These are phyloP conservation scores for Phytophthora citrophthora DNA, from an alignment of 352 stramenopile species.

Conservation along the genomic window DNA sequence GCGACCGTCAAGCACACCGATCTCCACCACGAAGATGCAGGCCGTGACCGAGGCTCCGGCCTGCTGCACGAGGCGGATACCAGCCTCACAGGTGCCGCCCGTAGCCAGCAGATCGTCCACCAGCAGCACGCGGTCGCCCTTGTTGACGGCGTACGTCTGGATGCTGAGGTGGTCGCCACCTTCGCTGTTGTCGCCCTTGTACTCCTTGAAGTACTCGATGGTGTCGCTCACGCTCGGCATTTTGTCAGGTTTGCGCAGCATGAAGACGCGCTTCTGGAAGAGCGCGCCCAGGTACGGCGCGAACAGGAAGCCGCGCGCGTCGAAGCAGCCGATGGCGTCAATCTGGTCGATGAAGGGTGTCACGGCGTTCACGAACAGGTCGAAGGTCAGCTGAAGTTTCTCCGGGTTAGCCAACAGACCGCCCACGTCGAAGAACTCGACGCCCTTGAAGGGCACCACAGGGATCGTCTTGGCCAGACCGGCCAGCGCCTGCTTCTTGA, in stretches of 20 bases:
- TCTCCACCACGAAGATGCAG: constrained; percentile 96
- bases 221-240: constrained; percentile 95
- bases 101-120: constrained; percentile 98
- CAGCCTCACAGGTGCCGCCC: constrained; percentile 93
- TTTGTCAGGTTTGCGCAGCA: constrained; percentile 98
- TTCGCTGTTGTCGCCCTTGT: constrained; percentile 86
- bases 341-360: constrained; percentile 60
- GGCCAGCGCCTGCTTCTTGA: constrained; percentile 57
- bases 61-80: constrained; percentile 88
- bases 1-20: constrained; percentile 71
- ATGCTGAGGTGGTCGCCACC: constrained; percentile 90
- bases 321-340: constrained; percentile 92
- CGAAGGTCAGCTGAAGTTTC: constrained; percentile 92
- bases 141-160: constrained; percentile 74
- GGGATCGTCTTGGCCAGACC: constrained; percentile 90
- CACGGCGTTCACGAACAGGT: constrained; percentile 90
- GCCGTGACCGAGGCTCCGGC: constrained; percentile 89
- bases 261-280: constrained; percentile 98
- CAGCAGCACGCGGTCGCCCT: constrained; percentile 92
- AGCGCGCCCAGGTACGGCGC: constrained; percentile 94
- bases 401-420: constrained; percentile 91
- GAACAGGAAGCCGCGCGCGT: constrained; percentile 97
- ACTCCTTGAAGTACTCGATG: constrained; percentile 94
- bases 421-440: constrained; percentile 98
- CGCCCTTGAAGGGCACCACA: constrained; percentile 97